Evolutionary conservation across 140 eudicot genomes (phyloP), one percentile per base, ranked within the genome.

Genomic region (Erigeron philadelphicus): DNA sequence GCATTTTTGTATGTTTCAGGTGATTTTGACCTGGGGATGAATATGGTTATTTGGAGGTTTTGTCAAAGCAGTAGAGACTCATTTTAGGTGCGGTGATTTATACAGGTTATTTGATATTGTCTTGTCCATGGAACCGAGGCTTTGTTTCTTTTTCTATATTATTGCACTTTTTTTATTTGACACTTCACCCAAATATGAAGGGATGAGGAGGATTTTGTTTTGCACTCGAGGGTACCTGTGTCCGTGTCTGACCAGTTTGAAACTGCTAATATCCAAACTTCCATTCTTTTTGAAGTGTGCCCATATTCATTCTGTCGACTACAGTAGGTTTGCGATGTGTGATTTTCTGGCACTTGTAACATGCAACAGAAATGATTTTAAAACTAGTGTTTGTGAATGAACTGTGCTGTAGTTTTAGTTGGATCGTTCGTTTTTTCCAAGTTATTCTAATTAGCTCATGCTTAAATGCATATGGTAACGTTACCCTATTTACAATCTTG

Each of bases 81-180:
- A 58, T 54, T 64, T 77, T 77, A 77, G 81, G 81, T 64, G 81
- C 68, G 81, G 72, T 77, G 81, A 57, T 64, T 70, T 45, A 76
- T 76, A 76, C 76, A 62, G 68, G 54, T 70, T 53, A 72, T 76
- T 16, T 67, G 67, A 70, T 63, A 76, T 76, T 76, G 75, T 54
- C 46, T 35, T 64, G 81, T 76, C 76, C 68, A 54, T 64, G 67
- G 72, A 62, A 63, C 76, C 64, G 67, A 31, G 45, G 45, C 45
- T 70, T 60, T 70, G 38, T 19, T 62, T 31, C 38, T 31, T 53
- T 45, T 25, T 19, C 48, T 52, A 2, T 48, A 62, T 63, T 54
- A 10, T 58, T 45, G 23, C n/a, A 12, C 45, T 76, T 77, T 6
- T 45, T 43, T 23, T 41, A 5, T 70, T 70, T 77, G 21, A 53